Base-by-base conservation (phyloP, 2,329 filamentous ascomycete species). In the Bipolaris zeicola region DNA sequence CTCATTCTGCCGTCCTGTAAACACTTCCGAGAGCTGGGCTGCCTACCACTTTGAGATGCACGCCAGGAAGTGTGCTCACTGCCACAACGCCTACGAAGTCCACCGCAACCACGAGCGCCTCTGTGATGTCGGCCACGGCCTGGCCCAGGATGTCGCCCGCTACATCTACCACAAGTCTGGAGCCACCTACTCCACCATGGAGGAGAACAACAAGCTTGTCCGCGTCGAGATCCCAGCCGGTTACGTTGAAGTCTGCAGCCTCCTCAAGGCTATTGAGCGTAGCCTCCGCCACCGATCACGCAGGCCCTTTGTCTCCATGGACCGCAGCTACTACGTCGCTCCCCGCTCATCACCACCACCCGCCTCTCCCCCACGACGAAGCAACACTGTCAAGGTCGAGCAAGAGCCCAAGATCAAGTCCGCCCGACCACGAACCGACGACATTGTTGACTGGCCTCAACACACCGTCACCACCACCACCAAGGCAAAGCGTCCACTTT, bases 1-100 rank as follows among this genome's bases (percentile, higher is more conserved):
- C 54, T 69, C 71, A 18, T 67, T 77, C 63, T 77, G 77, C 4
- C 76, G 80, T 45, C 77, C 77, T 26, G 66, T 78, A 36, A 77
- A 74, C 56, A 65, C 67, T 5, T 63, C 71, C 36, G 80, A 82
- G 69, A 76, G 74, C 59, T 80, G 79, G 79, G 76, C 77, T 1
- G 66, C 79, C 52, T 80, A 80, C 70, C 69, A 80, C 72, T 81
- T 80, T 56, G 80, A 82, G 64, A 72, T 69, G 56, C 80, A 82
- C 68, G 78, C 79, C 34, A 73, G 74, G 47, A 74, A 73, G 58
- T 82, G 80, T 68, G 66, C 61, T 42, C 69, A 74, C 56, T 82
- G 80, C 76, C 68, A 71, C 63, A 70, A 79, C 62, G 78, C 80
- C 2, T 78, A 78, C 59, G 70, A 77, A 33, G 77, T 78, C 54